These are phyloP conservation scores for Heteromeles arbutifolia DNA, from an alignment of 306 rosid genomes.

Conservation along the genomic window DNA sequence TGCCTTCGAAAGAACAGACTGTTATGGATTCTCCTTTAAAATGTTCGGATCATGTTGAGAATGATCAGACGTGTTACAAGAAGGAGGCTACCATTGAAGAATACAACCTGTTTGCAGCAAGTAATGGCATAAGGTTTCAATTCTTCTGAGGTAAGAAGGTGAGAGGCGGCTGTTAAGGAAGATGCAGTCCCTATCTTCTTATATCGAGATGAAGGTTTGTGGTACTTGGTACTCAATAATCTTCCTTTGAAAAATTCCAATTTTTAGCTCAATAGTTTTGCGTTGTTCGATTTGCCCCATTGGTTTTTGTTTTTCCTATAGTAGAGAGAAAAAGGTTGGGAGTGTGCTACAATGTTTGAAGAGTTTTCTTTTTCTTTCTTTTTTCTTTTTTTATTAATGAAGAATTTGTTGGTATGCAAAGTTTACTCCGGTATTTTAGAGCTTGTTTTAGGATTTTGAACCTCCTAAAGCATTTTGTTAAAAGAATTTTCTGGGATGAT, in stretches of 20 bases:
- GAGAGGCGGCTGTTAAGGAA: conserved; percentile 54
- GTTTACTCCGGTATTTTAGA: background rate
- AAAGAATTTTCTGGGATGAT: background rate
- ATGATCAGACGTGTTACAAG: conserved; percentile 46
- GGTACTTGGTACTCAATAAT: conserved; percentile 63
- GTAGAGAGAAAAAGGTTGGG: conserved; percentile 43
- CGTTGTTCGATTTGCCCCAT: conserved; percentile 35
- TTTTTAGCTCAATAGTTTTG: conserved; percentile 40
- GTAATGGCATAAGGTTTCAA: conserved; percentile 60
- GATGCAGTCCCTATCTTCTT: conserved; percentile 53
- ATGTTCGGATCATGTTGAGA: conserved; percentile 41
- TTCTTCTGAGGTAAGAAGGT: conserved; percentile 66
- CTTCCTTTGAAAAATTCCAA: conserved; percentile 40
- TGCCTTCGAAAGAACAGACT: conserved; percentile 37
- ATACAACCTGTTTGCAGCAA: conserved; percentile 89
- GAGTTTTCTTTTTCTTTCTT: conserved; percentile 19
- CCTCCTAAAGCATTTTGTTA: conserved; percentile 7
- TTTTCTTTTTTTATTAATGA: conserved; percentile 10
- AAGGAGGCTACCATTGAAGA: conserved; percentile 73
- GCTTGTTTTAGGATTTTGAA: conserved; percentile 17
- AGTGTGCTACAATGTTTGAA: conserved; percentile 57
- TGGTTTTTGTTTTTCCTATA: conserved; percentile 30
- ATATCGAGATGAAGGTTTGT: conserved; percentile 50
- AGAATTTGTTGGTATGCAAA: conserved; percentile 19
- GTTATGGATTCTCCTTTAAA: conserved; percentile 32